These are phyloP conservation scores for Botrytis sinoallii DNA, from an alignment of 2,329 filamentous ascomycete species.

Conservation along the genomic window DNA sequence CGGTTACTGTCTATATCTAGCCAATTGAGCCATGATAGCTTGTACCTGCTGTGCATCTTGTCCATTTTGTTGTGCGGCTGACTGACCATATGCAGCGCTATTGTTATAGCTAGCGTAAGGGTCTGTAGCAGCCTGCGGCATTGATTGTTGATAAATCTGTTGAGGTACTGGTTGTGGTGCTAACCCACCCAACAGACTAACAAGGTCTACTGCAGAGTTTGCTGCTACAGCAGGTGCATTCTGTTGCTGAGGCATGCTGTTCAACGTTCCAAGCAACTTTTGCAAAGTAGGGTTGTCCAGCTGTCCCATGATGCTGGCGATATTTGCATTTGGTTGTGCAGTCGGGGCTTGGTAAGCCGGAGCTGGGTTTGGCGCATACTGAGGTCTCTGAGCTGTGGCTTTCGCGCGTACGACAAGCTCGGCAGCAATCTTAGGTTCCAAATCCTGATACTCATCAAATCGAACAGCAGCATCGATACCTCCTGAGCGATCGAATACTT, in stretches of 20 bases:
- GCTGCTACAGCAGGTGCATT: slow-evolving; percentile 34
- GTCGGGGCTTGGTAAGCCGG: slow-evolving; percentile 40
- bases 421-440: slow-evolving; percentile 74
- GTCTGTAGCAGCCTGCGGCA: slow-evolving; percentile 24
- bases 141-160: slow-evolving; percentile 28
- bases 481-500: slow-evolving; percentile 77
- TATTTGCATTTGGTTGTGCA: slow-evolving; percentile 44
- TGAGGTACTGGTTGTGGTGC: slow-evolving; percentile 27
- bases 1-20: slow-evolving; percentile 54
- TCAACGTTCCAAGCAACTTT: slow-evolving; percentile 61
- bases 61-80: slow-evolving; percentile 30
- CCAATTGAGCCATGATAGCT: slow-evolving; percentile 72
- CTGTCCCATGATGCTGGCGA: slow-evolving; percentile 63
- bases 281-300: slow-evolving; percentile 70
- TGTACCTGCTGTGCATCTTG: slow-evolving; percentile 56
- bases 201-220: slow-evolving; percentile 39
- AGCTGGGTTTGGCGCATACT: slow-evolving; percentile 24
- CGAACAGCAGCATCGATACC: slow-evolving; percentile 68
- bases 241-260: slow-evolving; percentile 28
- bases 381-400: slow-evolving; percentile 42
- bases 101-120: slow-evolving; percentile 15
- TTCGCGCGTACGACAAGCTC: slow-evolving; percentile 77
- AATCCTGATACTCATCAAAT: slow-evolving; percentile 83
- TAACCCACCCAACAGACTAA: slow-evolving; percentile 35
- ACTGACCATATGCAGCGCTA: not conserved